Conservation (phyloP, 495 filamentous ascomycete species). For the Penicillium steckii region DNA sequence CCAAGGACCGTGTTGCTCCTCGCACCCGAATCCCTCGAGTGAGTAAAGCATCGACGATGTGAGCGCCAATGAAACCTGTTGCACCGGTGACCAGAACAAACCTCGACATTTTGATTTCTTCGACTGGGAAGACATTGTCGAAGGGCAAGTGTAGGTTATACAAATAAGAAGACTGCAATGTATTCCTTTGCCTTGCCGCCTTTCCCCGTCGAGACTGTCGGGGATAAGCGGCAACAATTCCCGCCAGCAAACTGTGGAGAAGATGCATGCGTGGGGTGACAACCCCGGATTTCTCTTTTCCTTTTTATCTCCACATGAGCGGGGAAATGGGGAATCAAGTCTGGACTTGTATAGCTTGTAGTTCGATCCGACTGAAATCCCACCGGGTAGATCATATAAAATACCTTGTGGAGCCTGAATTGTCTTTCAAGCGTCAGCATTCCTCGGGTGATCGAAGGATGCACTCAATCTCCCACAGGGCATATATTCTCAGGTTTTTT, state of each 20-base stretch:
- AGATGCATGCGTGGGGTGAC: not conserved
- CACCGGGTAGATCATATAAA: too few relatives aligned
- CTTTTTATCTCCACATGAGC: not conserved
- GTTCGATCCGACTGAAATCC: too few relatives aligned
- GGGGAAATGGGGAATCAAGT: too few relatives aligned
- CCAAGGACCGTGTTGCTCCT: slow-evolving; percentile 17
- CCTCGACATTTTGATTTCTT: not conserved
- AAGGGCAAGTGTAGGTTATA: too few relatives aligned
- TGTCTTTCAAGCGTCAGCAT: not conserved
- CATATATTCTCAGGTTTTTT: not conserved
- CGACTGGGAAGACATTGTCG: too few relatives aligned
- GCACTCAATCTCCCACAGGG: not conserved
- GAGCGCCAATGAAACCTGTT: slow-evolving; percentile 24
- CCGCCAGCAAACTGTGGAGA: too few relatives aligned
- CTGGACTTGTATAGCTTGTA: too few relatives aligned
- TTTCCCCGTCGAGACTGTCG: too few relatives aligned
- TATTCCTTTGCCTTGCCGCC: too few relatives aligned
- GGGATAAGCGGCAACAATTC: too few relatives aligned
- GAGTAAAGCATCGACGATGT: slow-evolving; percentile 14
- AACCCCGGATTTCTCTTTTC: not conserved
- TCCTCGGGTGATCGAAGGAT: not conserved
- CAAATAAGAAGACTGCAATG: too few relatives aligned
- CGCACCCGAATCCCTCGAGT: slow-evolving; percentile 18
- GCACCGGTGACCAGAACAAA: slow-evolving; percentile 25
- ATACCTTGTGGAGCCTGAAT: not conserved